Evolutionary conservation across 176 grass and related monocot species (phyloP), one percentile per base, ranked within the genome.

Genomic region (Coix lacrymajobi): DNA sequence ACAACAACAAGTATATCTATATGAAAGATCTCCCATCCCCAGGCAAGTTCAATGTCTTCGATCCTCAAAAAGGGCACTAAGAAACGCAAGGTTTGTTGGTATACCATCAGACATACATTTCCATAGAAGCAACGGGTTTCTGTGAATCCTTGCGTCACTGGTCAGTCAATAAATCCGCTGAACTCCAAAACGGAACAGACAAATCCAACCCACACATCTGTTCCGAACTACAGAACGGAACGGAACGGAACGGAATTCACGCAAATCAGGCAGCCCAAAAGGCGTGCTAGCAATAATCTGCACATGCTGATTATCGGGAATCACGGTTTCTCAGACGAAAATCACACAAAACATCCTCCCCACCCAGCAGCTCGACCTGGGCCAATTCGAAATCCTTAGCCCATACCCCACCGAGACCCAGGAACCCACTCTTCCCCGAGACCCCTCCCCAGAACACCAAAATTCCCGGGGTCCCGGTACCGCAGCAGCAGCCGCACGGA

Each of bases 231-330:
- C 71, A 68, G n/a, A n/a, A n/a, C n/a, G 11, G 51, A 51, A 40
- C 24, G 32, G 16, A 44, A 71, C n/a, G 11, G 51, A 51, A 40
- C 24, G 32, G 16, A 44, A 71, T 66, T 36, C 28, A 44, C 45
- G 36, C 43, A 28, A 66, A 80, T 68, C 48, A 61, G 49, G 22
- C 43, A 65, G 46, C 7, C 62, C 28, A 80, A 4, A 40, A 40
- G 61, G 66, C 79, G 74, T 74, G 74, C 34, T 63, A 56, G 19
- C 51, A 11, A 19, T 31, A 44, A 78, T 79, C 43, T 29, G 78
- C 3, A 56, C 10, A 16, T 46, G 45, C 6, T 66, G 31, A 60
- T 69, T 81, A 76, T 71, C 62, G 34, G 54, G 38, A 67, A 44
- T 66, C 74, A 24, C 24, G 38, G 13, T 28, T 73, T 73, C 16